Evolutionary conservation across 805 yeast genomes (phyloP).

Genomic region (Cyberlindnera euphorbiiphila): DNA sequence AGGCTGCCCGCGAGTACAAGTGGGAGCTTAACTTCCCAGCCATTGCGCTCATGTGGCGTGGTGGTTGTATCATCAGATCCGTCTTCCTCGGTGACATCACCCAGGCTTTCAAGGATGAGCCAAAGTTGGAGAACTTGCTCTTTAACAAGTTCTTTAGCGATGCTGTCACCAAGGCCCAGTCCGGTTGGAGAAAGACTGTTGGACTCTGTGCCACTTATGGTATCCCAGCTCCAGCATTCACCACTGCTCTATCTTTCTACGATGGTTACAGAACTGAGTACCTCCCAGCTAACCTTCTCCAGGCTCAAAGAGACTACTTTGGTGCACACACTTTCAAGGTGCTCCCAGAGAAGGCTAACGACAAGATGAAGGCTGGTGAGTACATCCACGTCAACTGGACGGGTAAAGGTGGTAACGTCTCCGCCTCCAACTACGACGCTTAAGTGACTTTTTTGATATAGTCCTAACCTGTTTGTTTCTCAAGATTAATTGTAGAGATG

Average conservation of each 20-base stretch:
- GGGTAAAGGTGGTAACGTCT: constrained; percentile 96
- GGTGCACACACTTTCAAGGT: constrained; percentile 99
- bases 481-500: not conserved
- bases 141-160: constrained; percentile 92
- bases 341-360: constrained; percentile 80
- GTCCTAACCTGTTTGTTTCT: not conserved
- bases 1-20: constrained; percentile 94
- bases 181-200: constrained; percentile 90
- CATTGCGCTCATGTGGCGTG: constrained; percentile 99
- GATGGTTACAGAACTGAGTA: constrained; percentile 97
- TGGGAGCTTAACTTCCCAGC: constrained; percentile 98
- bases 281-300: constrained; percentile 96
- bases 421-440: constrained; percentile 93
- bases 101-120: constrained; percentile 89
- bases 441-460: constrained; percentile 31
- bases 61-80: constrained; percentile 99
- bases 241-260: constrained; percentile 95
- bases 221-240: constrained; percentile 96
- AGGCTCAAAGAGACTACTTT: constrained; percentile 99
- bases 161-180: constrained; percentile 90
- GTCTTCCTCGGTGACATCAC: constrained; percentile 97
- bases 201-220: constrained; percentile 78
- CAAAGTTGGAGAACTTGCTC: constrained; percentile 90
- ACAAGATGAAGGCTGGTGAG: constrained; percentile 68
- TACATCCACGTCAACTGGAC: constrained; percentile 99